These are phyloP conservation scores for Lagenaria siceraria DNA, from an alignment of 306 rosid genomes.

Conservation along the genomic window DNA sequence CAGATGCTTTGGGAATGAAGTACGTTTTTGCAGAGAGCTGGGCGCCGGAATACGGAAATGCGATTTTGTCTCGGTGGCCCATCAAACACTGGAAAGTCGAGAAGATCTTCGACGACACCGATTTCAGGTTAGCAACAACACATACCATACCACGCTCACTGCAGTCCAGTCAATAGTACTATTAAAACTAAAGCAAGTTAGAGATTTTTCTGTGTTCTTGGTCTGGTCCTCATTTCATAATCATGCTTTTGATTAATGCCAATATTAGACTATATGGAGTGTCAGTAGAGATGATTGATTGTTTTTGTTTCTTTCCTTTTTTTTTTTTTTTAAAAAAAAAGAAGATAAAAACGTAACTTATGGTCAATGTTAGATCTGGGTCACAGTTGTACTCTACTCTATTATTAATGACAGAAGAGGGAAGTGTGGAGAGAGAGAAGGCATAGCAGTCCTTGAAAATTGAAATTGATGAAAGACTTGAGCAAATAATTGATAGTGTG, in stretches of 20 bases:
- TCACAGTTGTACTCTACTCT: conserved; percentile 22
- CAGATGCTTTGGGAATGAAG: conserved; percentile 62
- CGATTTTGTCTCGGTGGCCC: conserved; percentile 85
- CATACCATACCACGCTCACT: background rate
- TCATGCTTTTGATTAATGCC: background rate
- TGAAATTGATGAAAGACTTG: background rate
- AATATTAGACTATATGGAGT: background rate
- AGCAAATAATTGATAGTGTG: background rate
- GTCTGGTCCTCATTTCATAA: background rate
- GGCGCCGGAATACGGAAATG: conserved; percentile 96
- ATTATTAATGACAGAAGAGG: too few relatives aligned
- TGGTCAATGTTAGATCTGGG: conserved; percentile 16
- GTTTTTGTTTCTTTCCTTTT: background rate
- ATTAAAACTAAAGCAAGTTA: background rate
- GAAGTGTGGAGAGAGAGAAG: background rate
- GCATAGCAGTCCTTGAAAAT: background rate
- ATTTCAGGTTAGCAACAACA: conserved; percentile 47
- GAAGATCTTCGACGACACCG: conserved; percentile 65
- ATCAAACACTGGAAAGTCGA: conserved; percentile 50
- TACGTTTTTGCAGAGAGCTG: conserved; percentile 92
- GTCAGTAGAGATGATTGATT: background rate
- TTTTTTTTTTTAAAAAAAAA: too few relatives aligned
- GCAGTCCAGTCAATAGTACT: background rate
- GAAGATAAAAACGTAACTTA: background rate
- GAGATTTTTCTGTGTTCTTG: background rate